These are phyloP conservation scores for Apiotrichum domesticum DNA, from an alignment of 1,284 basidiomycete genomes.

Conservation along the genomic window DNA sequence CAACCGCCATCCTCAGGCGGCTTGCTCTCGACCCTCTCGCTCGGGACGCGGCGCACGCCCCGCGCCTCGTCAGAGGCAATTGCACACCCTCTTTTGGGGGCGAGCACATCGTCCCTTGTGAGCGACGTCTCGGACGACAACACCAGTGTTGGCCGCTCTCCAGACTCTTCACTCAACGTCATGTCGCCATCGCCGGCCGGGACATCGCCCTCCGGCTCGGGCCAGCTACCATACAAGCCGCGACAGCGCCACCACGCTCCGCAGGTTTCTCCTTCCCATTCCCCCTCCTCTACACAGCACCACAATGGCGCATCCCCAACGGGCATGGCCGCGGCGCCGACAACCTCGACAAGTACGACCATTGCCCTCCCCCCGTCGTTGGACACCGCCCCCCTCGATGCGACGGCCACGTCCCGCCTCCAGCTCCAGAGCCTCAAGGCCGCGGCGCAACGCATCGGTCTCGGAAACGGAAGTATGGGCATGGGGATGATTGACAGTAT, in stretches of 20 bases:
- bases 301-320: constrained; percentile 2
- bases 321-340: constrained; percentile 5
- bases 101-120: constrained; percentile 4
- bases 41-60: constrained; percentile 18
- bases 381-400: neutral
- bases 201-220: neutral
- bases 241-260: constrained; percentile 5
- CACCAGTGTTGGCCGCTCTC: neutral
- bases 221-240: constrained; percentile 11
- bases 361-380: constrained; percentile 24
- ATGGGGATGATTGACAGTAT: constrained; percentile 79
- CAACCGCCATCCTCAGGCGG: constrained; percentile 15
- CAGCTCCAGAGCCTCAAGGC: constrained; percentile 76
- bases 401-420: constrained; percentile 45
- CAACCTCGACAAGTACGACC: constrained; percentile 21
- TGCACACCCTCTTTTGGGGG: constrained; percentile 39
- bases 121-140: neutral
- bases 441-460: constrained; percentile 65
- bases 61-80: constrained; percentile 22
- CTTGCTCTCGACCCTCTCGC: constrained; percentile 35
- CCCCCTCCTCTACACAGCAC: neutral
- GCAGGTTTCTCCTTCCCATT: neutral
- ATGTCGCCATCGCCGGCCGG: neutral
- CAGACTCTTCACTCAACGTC: neutral
- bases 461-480: constrained; percentile 64